These are phyloP conservation scores for Fraxinus greggii DNA, from an alignment of 305 asterid genomes.

Conservation along the genomic window DNA sequence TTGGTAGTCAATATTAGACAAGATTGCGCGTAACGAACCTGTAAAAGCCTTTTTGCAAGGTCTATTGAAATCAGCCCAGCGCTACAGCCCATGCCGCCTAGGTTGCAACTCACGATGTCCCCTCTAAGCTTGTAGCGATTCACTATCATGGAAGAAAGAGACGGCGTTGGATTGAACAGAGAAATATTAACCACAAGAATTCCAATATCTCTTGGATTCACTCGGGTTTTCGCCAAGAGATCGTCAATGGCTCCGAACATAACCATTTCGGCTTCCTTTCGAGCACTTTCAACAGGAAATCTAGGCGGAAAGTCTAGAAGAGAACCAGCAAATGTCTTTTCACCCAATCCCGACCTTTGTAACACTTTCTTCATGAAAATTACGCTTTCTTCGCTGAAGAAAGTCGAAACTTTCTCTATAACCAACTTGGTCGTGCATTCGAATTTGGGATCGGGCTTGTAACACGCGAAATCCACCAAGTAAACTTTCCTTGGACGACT, in stretches of 20 bases:
- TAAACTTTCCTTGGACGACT: slow-evolving; percentile 26
- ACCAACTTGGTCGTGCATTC: not conserved
- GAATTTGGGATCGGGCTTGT: slow-evolving; percentile 28
- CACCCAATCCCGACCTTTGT: slow-evolving; percentile 26
- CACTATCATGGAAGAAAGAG: slow-evolving; percentile 21
- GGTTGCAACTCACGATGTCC: slow-evolving; percentile 19
- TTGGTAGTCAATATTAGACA: not conserved
- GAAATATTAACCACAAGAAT: slow-evolving; percentile 17
- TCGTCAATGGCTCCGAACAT: slow-evolving; percentile 23
- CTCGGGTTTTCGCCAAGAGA: slow-evolving; percentile 13
- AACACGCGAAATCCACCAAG: slow-evolving; percentile 37
- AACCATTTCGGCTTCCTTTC: slow-evolving; percentile 35
- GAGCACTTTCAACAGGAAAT: slow-evolving; percentile 19
- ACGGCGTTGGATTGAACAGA: slow-evolving; percentile 22
- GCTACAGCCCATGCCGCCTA: slow-evolving; percentile 29
- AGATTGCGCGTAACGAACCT: not conserved
- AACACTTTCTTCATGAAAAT: slow-evolving; percentile 19
- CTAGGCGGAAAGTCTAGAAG: slow-evolving; percentile 21
- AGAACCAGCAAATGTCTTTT: not conserved
- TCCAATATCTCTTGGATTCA: slow-evolving; percentile 20
- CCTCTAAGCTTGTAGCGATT: slow-evolving; percentile 23
- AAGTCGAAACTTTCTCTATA: not conserved
- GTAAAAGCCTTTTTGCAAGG: slow-evolving; percentile 22
- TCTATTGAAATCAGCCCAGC: slow-evolving; percentile 22
- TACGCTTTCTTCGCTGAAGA: slow-evolving; percentile 20